Base-by-base conservation (phyloP, 1,139 yeast genomes). In the Debaryomyces udenii region DNA sequence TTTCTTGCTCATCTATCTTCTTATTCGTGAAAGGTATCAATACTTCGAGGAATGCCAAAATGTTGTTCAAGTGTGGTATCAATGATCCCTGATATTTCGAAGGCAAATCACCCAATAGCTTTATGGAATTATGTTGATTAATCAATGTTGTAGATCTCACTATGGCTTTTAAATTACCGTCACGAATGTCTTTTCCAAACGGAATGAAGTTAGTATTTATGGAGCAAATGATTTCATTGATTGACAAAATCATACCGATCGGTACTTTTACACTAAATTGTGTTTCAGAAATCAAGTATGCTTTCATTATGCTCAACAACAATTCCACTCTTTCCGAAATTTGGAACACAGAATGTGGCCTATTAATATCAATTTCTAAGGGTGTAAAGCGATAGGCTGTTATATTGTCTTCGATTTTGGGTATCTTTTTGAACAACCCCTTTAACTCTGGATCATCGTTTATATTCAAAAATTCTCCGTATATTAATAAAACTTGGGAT, bases 171-270 rank as follows among this genome's bases (percentile, higher is more conserved):
- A 73, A 66, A 3, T 57, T 52, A 43, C 76, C 81, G 48, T 78
- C 79, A 44, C 83, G 71, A 35, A 85, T 59, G 41, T 84, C 89
- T 37, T 75, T 70, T 50, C 74, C 80, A 51, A 82, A 72, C 1
- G 80, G 70, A 28, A 81, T 61, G 47, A 76, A 80, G 40, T 70
- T 75, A 10, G 76, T 63, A 48, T 82, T 81, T 40, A 85, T 62
- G 17, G 81, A 71, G 42, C 79, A 60, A 9, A 82, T 53, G 3
- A 78, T 57, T 52, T 83, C 87, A 27, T 71, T 66, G 32, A 81
- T 47, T 7, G 66, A 57, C 7, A 83, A 55, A 2, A 82, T 54
- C 37, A 66, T 56, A 1, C 89, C 89, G 23, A 85, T 48, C 3
- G 93, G 90, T n/a, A 77, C 64, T 33, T 58, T 62, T 13, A 74